Evolutionary conservation across 1,284 basidiomycete species (phyloP).

Genomic region (Leccinum huronense): DNA sequence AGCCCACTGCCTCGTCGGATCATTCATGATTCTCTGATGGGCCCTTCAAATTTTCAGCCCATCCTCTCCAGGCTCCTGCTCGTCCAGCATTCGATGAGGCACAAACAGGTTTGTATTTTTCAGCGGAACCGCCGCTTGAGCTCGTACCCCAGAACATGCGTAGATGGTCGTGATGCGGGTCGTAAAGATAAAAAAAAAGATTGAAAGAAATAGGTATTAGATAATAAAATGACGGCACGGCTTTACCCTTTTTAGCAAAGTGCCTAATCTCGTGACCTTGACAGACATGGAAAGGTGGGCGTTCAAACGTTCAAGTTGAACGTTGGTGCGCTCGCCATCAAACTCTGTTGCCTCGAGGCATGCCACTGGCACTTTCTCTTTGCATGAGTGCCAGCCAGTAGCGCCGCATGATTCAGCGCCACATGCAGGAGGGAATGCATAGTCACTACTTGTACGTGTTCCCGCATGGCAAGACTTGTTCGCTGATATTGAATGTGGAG

Average conservation of each 20-base stretch:
- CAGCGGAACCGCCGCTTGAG: constrained; percentile 24
- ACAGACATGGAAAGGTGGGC: constrained; percentile 9
- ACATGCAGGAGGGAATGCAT: constrained; percentile 19
- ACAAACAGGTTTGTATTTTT: constrained; percentile 1
- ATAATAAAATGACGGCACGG: constrained; percentile 10
- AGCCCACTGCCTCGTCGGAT: constrained; percentile 11
- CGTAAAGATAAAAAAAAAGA: neutral
- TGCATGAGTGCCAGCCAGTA: neutral
- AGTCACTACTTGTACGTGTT: constrained; percentile 4
- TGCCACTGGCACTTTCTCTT: constrained; percentile 12
- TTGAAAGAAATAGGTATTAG: neutral
- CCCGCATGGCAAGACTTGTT: constrained; percentile 12
- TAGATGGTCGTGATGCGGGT: constrained; percentile 9
- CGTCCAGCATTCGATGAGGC: constrained; percentile 1
- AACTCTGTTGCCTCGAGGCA: constrained; percentile 33
- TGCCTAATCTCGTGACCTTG: constrained; percentile 21
- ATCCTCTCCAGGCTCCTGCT: neutral
- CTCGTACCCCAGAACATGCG: constrained; percentile 33
- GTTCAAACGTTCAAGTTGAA: constrained; percentile 8
- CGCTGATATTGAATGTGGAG: constrained; percentile 22
- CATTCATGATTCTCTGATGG: constrained; percentile 11
- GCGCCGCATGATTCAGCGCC: constrained; percentile 16
- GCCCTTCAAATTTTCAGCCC: neutral
- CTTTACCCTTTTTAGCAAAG: constrained; percentile 20
- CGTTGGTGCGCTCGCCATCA: constrained; percentile 22